A percentile compares a stretch with the other conserved stretches of the same genome.
Evolutionary conservation across 2,329 filamentous ascomycete genomes (phyloP).

Genomic region (Talaromyces sp.): DNA sequence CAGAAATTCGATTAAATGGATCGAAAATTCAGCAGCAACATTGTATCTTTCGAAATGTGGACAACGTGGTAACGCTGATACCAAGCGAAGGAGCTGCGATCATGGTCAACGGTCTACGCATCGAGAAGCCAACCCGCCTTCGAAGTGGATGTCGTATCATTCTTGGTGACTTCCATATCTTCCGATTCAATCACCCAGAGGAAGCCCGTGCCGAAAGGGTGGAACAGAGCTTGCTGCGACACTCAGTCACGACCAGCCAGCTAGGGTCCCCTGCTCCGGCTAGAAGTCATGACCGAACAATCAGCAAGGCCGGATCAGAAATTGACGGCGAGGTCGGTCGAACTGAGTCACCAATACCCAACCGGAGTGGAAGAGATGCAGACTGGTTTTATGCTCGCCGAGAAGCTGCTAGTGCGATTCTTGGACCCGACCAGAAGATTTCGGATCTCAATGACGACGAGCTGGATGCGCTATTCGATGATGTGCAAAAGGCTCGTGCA

Average conservation of each 20-base stretch:
- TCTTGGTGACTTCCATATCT: constrained; percentile 96
- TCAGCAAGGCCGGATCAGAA: constrained; percentile 77
- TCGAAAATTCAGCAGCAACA: constrained; percentile 90
- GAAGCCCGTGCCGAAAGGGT: constrained; percentile 91
- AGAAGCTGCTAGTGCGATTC: constrained; percentile 86
- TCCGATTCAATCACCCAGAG: constrained; percentile 96
- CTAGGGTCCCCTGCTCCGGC: constrained; percentile 63
- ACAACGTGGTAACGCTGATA: constrained; percentile 88
- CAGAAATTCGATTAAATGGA: constrained; percentile 90
- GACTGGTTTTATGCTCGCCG: constrained; percentile 93
- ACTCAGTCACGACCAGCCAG: constrained; percentile 67
- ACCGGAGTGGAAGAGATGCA: constrained; percentile 68
- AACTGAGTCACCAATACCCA: constrained; percentile 74
- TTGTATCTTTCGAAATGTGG: constrained; percentile 88
- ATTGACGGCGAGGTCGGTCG: constrained; percentile 69
- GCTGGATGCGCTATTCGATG: constrained; percentile 87
- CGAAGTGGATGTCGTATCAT: constrained; percentile 94
- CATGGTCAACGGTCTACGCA: constrained; percentile 94
- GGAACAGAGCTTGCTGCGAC: constrained; percentile 81
- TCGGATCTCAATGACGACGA: constrained; percentile 89
- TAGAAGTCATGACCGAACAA: constrained; percentile 72
- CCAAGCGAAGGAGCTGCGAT: constrained; percentile 90
- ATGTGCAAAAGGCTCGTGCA: constrained; percentile 84
- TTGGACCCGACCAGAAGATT: constrained; percentile 90
- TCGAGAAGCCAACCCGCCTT: constrained; percentile 79